Evolutionary conservation across 495 filamentous ascomycete genomes (phyloP).

Genomic region (Aspergillus bertholletiae): DNA sequence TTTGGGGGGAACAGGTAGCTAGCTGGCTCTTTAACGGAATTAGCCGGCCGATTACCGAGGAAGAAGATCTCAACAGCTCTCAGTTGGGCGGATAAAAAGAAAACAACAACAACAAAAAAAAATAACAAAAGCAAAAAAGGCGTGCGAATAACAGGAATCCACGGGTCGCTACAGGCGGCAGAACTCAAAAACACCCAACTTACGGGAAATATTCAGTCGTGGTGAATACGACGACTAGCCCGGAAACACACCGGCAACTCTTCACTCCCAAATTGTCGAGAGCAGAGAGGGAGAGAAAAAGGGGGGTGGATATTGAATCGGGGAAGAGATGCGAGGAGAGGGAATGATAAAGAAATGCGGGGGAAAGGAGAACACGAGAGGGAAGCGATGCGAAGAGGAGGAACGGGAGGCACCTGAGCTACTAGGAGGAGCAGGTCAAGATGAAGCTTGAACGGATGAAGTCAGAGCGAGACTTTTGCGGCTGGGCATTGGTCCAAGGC

Average conservation of each 20-base stretch:
- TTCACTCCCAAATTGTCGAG: not conserved
- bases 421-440: constrained; percentile 3
- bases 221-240: too few relatives aligned
- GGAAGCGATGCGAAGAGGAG: constrained; percentile 6
- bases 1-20: not conserved
- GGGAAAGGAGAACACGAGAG: constrained; percentile 22
- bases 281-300: constrained; percentile 12
- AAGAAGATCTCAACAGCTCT: too few relatives aligned
- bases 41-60: not conserved
- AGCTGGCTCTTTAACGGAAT: not conserved
- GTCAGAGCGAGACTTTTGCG: constrained; percentile 12
- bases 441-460: constrained; percentile 17
- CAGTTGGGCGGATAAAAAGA: too few relatives aligned
- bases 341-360: too few relatives aligned
- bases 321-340: constrained; percentile 6
- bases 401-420: constrained; percentile 12
- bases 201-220: not conserved
- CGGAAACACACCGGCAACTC: not conserved
- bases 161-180: constrained; percentile 34
- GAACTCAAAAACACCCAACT: constrained; percentile 26
- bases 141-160: not conserved
- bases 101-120: too few relatives aligned
- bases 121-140: too few relatives aligned
- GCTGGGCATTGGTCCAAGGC: constrained; percentile 9
- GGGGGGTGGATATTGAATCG: too few relatives aligned